phyloP scores from a whole-genome alignment of 306 rosid species.

The Sphenostylis stenocarpa region DNA sequence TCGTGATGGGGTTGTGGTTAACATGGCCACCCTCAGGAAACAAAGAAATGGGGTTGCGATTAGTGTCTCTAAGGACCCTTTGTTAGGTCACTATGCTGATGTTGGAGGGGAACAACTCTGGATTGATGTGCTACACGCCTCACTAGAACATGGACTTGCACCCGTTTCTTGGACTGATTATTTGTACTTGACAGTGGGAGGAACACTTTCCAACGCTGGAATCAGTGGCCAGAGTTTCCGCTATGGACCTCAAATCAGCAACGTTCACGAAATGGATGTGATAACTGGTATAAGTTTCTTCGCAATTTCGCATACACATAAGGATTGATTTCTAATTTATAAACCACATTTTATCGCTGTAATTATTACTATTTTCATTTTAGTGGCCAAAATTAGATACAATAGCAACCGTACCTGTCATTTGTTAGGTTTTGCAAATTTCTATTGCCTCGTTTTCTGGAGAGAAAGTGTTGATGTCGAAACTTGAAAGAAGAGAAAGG shows the following conservation, averaged over 20 bases:
- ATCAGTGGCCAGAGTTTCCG: slow-evolving; percentile 68
- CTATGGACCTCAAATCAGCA: slow-evolving; percentile 72
- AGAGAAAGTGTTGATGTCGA: neutral
- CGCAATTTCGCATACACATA: neutral
- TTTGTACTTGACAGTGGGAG: slow-evolving; percentile 64
- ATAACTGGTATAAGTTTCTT: slow-evolving; percentile 54
- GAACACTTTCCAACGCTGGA: slow-evolving; percentile 79
- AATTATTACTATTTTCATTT: neutral
- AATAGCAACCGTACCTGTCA: neutral
- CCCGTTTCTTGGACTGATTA: slow-evolving; percentile 80
- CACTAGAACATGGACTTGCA: slow-evolving; percentile 59
- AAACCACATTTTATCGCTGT: neutral
- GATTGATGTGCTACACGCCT: slow-evolving; percentile 56
- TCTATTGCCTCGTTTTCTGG: neutral
- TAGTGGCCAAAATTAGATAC: neutral
- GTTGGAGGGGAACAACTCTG: slow-evolving; percentile 74
- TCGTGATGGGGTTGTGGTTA: slow-evolving; percentile 60
- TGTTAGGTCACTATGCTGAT: slow-evolving; percentile 53
- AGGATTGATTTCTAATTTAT: neutral
- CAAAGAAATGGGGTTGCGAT: slow-evolving; percentile 25
- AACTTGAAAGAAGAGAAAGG: neutral
- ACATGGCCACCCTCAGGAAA: slow-evolving; percentile 50
- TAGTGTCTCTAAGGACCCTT: slow-evolving; percentile 31
- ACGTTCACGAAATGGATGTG: slow-evolving; percentile 69
- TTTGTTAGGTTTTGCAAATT: neutral